Evolutionary conservation across 345 rosid genomes (phyloP).

Genomic region (Corymbia maculata): DNA sequence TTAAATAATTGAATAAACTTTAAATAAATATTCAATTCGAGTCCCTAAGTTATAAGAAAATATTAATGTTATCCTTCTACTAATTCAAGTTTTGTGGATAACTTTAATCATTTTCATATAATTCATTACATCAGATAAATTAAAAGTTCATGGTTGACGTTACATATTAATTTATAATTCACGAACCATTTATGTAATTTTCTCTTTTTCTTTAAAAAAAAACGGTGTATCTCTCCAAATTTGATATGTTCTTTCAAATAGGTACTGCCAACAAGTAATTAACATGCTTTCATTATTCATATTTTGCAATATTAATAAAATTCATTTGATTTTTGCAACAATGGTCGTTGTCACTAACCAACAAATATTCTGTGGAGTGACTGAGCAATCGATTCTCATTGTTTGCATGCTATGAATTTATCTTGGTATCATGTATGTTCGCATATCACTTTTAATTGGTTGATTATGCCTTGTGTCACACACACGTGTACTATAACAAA

Average conservation of each 20-base stretch:
- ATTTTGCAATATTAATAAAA: background rate
- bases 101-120: no score
- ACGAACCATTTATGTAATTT: rapidly evolving
- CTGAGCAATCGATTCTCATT: background rate
- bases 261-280: background rate
- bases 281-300: background rate
- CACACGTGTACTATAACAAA: background rate
- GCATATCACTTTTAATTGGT: background rate
- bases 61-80: no score
- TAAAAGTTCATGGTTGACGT: rapidly evolving
- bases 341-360: background rate
- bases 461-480: background rate
- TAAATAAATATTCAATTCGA: no score
- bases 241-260: background rate
- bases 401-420: no score
- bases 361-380: background rate
- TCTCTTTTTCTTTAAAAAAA: rapidly evolving
- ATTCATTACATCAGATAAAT: rapidly evolving
- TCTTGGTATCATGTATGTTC: no score
- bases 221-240: background rate
- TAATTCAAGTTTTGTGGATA: background rate
- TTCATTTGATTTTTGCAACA: background rate
- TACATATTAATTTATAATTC: rapidly evolving
- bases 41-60: no score
- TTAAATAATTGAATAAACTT: no score